Conservation (phyloP, 257 asterid species). For the Cordia subcordata region DNA sequence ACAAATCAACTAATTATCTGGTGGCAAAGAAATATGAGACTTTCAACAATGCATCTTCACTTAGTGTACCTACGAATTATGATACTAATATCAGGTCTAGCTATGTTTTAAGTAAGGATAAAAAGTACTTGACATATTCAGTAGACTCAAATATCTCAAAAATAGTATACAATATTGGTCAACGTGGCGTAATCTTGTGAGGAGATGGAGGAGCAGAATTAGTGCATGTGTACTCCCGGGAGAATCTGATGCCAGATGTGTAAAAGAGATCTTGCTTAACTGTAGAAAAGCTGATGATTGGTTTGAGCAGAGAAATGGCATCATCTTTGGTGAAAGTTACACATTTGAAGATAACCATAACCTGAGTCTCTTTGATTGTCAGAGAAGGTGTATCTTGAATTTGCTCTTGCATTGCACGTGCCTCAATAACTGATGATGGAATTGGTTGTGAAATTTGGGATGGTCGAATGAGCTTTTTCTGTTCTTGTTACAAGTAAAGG, state of each 20-base stretch:
- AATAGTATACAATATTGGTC: no score
- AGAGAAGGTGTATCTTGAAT: neutral
- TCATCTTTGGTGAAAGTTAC: neutral
- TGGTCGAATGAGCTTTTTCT: no score
- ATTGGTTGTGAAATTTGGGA: slow-evolving; percentile 1
- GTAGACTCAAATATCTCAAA: no score
- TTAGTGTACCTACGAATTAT: neutral
- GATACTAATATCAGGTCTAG: neutral
- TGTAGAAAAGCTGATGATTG: neutral
- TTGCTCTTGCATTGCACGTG: slow-evolving; percentile 1
- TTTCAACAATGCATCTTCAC: neutral
- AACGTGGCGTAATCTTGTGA: no score
- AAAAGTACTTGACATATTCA: neutral
- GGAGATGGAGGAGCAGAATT: no score
- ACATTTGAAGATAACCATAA: neutral
- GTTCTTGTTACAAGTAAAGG: no score
- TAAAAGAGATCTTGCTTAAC: neutral
- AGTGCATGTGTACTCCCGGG: no score
- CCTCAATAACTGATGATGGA: slow-evolving; percentile 5
- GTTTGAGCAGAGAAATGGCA: neutral
- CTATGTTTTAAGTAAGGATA: neutral
- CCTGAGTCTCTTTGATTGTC: neutral
- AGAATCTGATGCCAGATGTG: neutral
- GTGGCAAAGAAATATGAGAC: neutral
- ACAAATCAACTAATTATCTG: neutral